These are phyloP conservation scores for Yarrowia keelungensis DNA, from an alignment of 805 yeast genomes.

Conservation along the genomic window DNA sequence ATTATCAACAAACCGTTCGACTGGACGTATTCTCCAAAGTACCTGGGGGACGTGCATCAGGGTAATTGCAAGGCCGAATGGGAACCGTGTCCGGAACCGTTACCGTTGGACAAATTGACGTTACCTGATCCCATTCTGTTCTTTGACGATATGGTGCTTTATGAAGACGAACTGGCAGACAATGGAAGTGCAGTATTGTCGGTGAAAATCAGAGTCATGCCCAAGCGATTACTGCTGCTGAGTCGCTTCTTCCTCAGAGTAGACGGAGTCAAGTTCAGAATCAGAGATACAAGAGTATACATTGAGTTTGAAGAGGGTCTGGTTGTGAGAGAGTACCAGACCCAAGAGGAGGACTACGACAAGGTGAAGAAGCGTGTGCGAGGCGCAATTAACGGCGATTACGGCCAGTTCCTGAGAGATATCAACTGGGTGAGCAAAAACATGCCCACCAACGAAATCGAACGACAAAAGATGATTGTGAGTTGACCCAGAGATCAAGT, in stretches of 20 bases:
- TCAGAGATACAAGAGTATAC: constrained; percentile 83
- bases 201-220: constrained; percentile 89
- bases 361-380: constrained; percentile 54
- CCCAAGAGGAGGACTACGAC: constrained; percentile 63
- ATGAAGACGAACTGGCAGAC: constrained; percentile 96
- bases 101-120: constrained; percentile 75
- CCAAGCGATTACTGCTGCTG: constrained; percentile 72
- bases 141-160: constrained; percentile 86
- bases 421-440: constrained; percentile 81
- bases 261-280: constrained; percentile 84
- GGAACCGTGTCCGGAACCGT: constrained; percentile 50
- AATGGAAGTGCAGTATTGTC: constrained; percentile 85
- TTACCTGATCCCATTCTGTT: constrained; percentile 85
- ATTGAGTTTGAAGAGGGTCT: constrained; percentile 72
- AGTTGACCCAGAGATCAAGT: neutral
- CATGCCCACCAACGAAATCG: constrained; percentile 56
- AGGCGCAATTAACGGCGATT: constrained; percentile 69
- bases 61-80: constrained; percentile 42
- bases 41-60: constrained; percentile 61
- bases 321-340: constrained; percentile 79
- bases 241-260: constrained; percentile 84
- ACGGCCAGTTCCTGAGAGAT: constrained; percentile 74
- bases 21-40: constrained; percentile 92
- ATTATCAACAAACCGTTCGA: constrained; percentile 84
- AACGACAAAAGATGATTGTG: constrained; percentile 47